Conservation (phyloP, 208 protist genomes). For the Leishmania lainsoni region DNA sequence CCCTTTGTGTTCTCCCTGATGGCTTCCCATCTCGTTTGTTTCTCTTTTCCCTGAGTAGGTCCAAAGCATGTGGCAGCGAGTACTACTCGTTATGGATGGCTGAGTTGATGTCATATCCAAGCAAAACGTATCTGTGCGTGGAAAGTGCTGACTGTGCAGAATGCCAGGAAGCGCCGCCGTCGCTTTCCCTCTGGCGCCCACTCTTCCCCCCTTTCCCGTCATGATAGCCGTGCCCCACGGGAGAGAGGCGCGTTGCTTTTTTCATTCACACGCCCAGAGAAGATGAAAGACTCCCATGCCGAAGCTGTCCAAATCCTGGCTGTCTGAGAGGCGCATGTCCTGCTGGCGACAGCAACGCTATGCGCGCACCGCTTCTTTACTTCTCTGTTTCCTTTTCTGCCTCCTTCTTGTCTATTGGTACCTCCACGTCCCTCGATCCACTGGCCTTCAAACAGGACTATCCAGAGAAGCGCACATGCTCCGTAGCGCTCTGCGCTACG, state of each 20-base stretch:
- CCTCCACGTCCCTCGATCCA: background rate
- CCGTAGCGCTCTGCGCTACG: slow-evolving; percentile 31
- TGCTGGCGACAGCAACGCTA: background rate
- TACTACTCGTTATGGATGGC: background rate
- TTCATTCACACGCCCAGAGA: background rate
- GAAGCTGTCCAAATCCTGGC: background rate
- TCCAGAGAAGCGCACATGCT: slow-evolving; percentile 13
- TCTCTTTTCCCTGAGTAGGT: background rate
- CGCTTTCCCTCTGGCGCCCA: background rate
- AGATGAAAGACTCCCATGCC: background rate
- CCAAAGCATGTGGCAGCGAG: background rate
- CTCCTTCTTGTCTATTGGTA: background rate
- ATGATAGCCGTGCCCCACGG: background rate
- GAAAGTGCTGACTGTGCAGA: background rate
- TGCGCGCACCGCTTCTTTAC: background rate
- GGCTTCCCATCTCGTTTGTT: background rate
- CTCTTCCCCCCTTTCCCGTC: background rate
- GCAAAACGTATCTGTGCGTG: background rate
- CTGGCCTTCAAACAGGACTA: background rate
- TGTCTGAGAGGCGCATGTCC: background rate
- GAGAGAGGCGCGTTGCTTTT: background rate
- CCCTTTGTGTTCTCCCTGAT: background rate
- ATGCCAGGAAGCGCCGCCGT: background rate
- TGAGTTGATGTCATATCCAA: background rate
- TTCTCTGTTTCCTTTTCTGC: background rate